phyloP scores from a whole-genome alignment of 2,329 filamentous ascomycete genomes.

The Colletotrichum tropicale region DNA sequence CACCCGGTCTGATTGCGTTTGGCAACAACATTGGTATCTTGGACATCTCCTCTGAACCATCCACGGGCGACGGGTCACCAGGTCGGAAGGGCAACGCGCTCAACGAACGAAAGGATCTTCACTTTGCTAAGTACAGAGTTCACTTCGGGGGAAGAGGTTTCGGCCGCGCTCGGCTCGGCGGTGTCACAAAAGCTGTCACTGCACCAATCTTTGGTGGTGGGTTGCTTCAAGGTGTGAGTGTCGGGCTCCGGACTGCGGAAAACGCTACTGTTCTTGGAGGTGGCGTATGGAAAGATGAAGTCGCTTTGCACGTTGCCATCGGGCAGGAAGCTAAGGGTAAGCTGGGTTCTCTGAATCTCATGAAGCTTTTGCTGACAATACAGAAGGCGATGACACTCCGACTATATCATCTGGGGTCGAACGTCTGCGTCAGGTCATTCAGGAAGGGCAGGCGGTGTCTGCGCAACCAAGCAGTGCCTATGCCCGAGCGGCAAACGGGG shows the following conservation, averaged over 20 bases:
- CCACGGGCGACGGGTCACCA: constrained; percentile 50
- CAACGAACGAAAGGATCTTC: constrained; percentile 30
- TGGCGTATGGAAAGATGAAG: constrained; percentile 43
- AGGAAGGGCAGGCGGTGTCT: background rate
- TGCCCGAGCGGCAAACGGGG: background rate
- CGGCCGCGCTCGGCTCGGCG: constrained; percentile 42
- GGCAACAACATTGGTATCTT: constrained; percentile 50
- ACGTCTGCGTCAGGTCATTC: background rate
- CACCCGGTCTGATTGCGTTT: constrained; percentile 52
- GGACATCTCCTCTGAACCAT: constrained; percentile 49
- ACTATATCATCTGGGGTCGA: background rate
- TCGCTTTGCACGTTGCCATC: constrained; percentile 44
- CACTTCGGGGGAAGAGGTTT: constrained; percentile 44
- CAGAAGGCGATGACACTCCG: background rate
- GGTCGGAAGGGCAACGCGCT: constrained; percentile 24
- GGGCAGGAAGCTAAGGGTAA: constrained; percentile 34
- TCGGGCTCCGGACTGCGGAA: constrained; percentile 40
- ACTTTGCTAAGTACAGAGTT: constrained; percentile 43
- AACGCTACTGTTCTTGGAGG: constrained; percentile 40
- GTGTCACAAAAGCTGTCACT: constrained; percentile 47
- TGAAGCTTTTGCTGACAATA: background rate
- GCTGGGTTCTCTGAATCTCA: too few relatives aligned
- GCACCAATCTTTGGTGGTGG: constrained; percentile 33
- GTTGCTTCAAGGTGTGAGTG: constrained; percentile 43
- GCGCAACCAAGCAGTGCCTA: background rate